Base-by-base conservation (phyloP, 192 early-diverging fungal species). In the Umbelopsis ramanniana region DNA sequence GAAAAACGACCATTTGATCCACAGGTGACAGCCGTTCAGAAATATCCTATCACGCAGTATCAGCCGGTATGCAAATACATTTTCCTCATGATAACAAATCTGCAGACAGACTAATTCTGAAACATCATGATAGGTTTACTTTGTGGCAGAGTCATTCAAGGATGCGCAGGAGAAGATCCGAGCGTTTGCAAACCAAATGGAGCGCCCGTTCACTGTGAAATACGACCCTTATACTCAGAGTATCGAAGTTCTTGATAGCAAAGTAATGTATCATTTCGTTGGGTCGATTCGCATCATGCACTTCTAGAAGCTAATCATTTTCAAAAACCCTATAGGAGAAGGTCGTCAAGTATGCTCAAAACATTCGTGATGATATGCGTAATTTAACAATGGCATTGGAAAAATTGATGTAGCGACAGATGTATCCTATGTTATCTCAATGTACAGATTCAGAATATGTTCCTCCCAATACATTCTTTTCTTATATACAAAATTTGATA, bases 121-220 rank as follows among this genome's bases (percentile, higher is more conserved):
- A 21, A 22, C 33, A 70, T 47, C 57, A 7, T 35, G 1, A 37
- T 29, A 74, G 69, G 72, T 92, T 17, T 98, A 98, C 80, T 98
- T 94, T 89, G 93, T 98, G 4, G 95, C 95, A 1, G 93, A 96
- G 14, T 93, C 90, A 47, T 98, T 98, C 86, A 92, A 90, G 74
- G 93, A 95, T 79, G 95, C 95, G 35, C 96, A 96, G 79, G 88
- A 90, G 71, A 89, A 96, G 74, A 90, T 98, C 54, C 91, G 93
- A 37, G 92, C 94, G 70, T 95, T 92, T 80, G 93, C 95, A 71
- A 76, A 84, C 21, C 81, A 77, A 6, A 85, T 93, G 80, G 83
- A 89, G 26, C 89, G 97, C 7, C 95, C 95, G 21, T 98, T 96
- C 85, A 90, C 91, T 48, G 90, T 95, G 46, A 89, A 92, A 40